Evolutionary conservation across 73 alveolate genomes (phyloP).

Genomic region (Paramecium primaurelia): DNA sequence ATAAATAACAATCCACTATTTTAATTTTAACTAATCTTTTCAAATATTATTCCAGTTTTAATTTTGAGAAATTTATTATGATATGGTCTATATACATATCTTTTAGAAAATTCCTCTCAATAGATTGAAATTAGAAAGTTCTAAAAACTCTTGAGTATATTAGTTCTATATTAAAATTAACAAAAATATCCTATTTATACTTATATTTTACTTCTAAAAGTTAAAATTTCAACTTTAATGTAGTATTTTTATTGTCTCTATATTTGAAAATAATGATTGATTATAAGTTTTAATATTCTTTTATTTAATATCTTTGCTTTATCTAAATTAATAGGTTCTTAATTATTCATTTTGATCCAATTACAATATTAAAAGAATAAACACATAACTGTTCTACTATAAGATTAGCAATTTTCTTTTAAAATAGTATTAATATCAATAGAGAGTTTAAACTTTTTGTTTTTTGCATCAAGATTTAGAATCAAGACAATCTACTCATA

Average conservation of each 20-base stretch:
- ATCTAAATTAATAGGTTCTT: background rate
- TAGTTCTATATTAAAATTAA: too few species aligned
- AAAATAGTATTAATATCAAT: background rate
- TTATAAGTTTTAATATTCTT: background rate
- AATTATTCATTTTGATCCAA: background rate
- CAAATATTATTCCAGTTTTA: background rate
- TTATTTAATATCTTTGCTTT: background rate
- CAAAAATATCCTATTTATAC: too few species aligned
- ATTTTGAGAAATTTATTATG: too few species aligned
- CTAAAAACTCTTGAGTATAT: too few species aligned
- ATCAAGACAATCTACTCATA: too few species aligned
- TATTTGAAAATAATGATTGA: background rate
- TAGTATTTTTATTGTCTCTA: background rate
- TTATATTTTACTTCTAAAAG: too few species aligned
- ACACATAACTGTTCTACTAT: background rate
- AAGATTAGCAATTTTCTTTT: background rate
- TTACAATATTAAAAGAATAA: background rate
- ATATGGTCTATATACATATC: too few species aligned
- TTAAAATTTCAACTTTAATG: too few species aligned
- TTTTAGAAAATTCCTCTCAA: too few species aligned
- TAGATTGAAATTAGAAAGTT: too few species aligned
- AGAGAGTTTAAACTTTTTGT: background rate
- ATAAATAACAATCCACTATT: background rate
- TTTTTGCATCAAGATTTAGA: background rate
- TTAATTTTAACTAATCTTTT: background rate